A percentile compares a stretch with the other conserved stretches of the same genome.
Conservation (phyloP, 2,329 filamentous ascomycete genomes). For the Salinomyces thailandicus region DNA sequence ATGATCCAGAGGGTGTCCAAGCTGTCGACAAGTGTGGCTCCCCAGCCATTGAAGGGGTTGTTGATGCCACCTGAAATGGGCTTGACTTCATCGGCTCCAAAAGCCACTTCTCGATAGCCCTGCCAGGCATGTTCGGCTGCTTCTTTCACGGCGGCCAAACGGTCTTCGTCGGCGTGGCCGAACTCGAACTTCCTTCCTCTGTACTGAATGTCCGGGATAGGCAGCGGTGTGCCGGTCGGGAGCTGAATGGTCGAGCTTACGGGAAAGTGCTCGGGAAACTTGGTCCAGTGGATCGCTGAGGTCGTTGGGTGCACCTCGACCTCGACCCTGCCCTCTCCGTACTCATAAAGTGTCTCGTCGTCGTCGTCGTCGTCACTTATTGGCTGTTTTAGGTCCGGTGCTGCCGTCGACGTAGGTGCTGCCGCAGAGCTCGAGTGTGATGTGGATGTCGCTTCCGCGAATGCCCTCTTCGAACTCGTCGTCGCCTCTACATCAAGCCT, state of each 20-base stretch:
- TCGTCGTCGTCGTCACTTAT: constrained; percentile 2
- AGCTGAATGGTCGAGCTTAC: constrained; percentile 64
- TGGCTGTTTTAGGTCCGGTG: background rate
- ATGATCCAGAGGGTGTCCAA: constrained; percentile 84
- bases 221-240: constrained; percentile 58
- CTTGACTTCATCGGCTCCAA: constrained; percentile 74
- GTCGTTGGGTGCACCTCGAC: background rate
- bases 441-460: background rate
- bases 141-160: constrained; percentile 56
- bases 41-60: constrained; percentile 87
- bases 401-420: background rate
- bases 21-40: constrained; percentile 72
- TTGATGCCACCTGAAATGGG: constrained; percentile 58
- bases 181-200: constrained; percentile 50
- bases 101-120: constrained; percentile 70
- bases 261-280: constrained; percentile 58
- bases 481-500: background rate
- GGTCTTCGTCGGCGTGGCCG: constrained; percentile 45
- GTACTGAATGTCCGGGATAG: constrained; percentile 68
- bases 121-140: constrained; percentile 72
- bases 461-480: background rate
- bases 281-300: constrained; percentile 53
- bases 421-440: background rate
- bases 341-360: constrained; percentile 4
- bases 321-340: constrained; percentile 6